Conservation (phyloP, 768 basidiomycete genomes). For the Tricholoma sp. region DNA sequence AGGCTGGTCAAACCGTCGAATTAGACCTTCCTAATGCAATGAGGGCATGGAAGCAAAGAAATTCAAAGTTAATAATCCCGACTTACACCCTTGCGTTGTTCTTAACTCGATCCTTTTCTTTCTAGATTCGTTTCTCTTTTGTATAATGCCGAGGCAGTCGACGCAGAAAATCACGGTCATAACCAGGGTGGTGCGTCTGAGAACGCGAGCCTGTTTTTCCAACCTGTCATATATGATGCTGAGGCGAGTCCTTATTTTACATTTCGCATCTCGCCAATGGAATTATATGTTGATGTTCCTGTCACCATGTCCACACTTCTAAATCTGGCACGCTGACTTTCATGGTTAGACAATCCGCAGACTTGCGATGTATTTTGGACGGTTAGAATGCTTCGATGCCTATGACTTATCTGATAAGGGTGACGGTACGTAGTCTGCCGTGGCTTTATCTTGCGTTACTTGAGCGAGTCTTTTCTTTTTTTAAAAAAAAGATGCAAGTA, state of each 20-base stretch:
- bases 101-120: background rate
- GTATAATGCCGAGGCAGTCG: conserved; percentile 54
- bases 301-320: background rate
- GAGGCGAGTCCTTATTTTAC: conserved; percentile 35
- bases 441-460: background rate
- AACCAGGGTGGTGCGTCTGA: conserved; percentile 13
- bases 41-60: conserved; percentile 49
- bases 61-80: conserved; percentile 41
- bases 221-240: conserved; percentile 55
- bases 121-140: conserved; percentile 36
- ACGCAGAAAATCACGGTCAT: conserved; percentile 28
- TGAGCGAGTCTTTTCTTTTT: background rate
- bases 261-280: background rate
- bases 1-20: conserved; percentile 28
- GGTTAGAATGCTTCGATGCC: conserved; percentile 49
- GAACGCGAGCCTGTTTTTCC: conserved; percentile 37
- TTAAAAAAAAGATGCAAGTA: background rate
- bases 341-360: conserved; percentile 41
- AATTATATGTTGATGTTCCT: background rate
- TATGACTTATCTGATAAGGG: conserved; percentile 17
- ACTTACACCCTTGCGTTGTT: background rate
- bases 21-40: conserved; percentile 55
- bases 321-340: background rate
- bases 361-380: conserved; percentile 58
- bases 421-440: conserved; percentile 11